phyloP scores from a whole-genome alignment of 2,329 filamentous ascomycete species.

The Trichoderma sp. region DNA sequence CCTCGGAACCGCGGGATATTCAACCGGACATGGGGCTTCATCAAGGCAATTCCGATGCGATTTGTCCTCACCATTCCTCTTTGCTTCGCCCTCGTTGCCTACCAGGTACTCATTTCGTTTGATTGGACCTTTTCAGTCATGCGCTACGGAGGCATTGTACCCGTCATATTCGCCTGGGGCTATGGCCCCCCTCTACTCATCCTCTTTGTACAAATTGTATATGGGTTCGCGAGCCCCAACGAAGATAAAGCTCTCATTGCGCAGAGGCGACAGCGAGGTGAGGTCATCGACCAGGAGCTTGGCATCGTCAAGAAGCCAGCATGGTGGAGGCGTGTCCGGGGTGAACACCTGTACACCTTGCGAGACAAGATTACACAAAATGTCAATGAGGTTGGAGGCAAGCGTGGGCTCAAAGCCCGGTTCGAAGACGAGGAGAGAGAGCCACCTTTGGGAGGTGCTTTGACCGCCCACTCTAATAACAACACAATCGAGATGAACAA shows the following conservation, averaged over 20 bases:
- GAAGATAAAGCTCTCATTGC: slow-evolving; percentile 69
- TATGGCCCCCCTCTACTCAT: slow-evolving; percentile 62
- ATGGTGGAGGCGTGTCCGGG: slow-evolving; percentile 64
- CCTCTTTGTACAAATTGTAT: slow-evolving; percentile 53
- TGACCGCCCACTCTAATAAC: slow-evolving; percentile 34
- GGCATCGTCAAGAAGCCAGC: slow-evolving; percentile 62
- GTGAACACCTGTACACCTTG: slow-evolving; percentile 48
- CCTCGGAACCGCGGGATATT: slow-evolving; percentile 55
- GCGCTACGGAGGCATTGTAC: slow-evolving; percentile 53
- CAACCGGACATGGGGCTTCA: slow-evolving; percentile 53
- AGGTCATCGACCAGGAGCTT: slow-evolving; percentile 59
- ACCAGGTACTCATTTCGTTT: slow-evolving; percentile 61
- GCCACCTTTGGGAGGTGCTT: slow-evolving; percentile 26
- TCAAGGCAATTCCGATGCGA: slow-evolving; percentile 57
- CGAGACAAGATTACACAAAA: slow-evolving; percentile 57
- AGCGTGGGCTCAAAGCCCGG: slow-evolving; percentile 46
- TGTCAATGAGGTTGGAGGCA: slow-evolving; percentile 56
- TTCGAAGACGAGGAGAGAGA: slow-evolving; percentile 44
- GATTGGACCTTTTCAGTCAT: slow-evolving; percentile 60
- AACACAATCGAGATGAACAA: slow-evolving; percentile 45
- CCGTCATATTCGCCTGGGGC: slow-evolving; percentile 63
- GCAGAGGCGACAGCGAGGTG: slow-evolving; percentile 61
- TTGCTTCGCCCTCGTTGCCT: slow-evolving; percentile 56
- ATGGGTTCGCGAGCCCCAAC: slow-evolving; percentile 65
- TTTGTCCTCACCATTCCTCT: slow-evolving; percentile 60